phyloP scores from a whole-genome alignment of 1,284 basidiomycete species.

The Sporisorium iseilematis-ciliati region DNA sequence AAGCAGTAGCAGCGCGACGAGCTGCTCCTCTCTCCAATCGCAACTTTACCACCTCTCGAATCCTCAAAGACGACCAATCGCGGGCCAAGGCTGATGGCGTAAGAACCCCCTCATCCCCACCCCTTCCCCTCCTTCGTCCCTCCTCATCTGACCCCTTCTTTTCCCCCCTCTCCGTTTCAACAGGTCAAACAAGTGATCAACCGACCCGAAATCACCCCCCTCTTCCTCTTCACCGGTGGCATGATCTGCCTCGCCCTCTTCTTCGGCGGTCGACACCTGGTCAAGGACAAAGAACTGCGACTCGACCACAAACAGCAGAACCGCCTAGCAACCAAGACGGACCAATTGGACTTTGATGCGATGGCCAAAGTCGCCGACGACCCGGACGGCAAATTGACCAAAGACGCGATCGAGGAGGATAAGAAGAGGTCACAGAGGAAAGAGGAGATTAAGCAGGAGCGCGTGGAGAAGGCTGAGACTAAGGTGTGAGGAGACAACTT shows the following conservation, averaged over 20 bases:
- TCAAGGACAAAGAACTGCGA: conserved; percentile 42
- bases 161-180: not conserved
- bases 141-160: not conserved
- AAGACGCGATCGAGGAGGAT: conserved; percentile 35
- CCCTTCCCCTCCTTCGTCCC: not conserved
- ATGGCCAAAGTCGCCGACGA: conserved; percentile 43
- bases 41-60: conserved; percentile 1
- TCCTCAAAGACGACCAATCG: conserved; percentile 22
- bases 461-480: conserved; percentile 32
- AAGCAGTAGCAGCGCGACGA: not conserved
- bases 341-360: conserved; percentile 36
- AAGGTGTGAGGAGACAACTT: conserved; percentile 13
- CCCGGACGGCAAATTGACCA: conserved; percentile 44
- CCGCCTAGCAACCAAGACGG: conserved; percentile 29
- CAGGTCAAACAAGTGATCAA: conserved; percentile 38
- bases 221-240: conserved; percentile 48
- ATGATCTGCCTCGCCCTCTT: conserved; percentile 48
- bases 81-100: conserved; percentile 27
- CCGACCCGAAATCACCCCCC: conserved; percentile 49
- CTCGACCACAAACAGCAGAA: conserved; percentile 32
- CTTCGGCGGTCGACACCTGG: conserved; percentile 34
- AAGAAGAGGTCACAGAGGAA: conserved; percentile 17
- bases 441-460: conserved; percentile 26
- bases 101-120: conserved; percentile 5
- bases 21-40: not conserved